These are phyloP conservation scores for Jasminum sambac DNA, from an alignment of 257 asterid species.

Conservation along the genomic window DNA sequence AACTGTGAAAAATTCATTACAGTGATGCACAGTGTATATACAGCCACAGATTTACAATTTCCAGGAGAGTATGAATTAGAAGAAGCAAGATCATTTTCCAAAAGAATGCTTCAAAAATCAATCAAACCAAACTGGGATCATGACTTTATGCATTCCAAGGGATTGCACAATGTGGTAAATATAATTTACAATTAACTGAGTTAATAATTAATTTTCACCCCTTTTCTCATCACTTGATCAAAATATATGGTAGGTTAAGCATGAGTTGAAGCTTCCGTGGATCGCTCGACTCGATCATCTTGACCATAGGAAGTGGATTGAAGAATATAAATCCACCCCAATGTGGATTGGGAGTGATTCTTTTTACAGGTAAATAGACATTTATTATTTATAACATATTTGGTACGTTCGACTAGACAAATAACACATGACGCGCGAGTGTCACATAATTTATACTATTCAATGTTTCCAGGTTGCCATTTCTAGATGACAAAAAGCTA, in stretches of 20 bases:
- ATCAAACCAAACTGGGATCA: constrained; percentile 19
- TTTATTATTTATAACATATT: neutral
- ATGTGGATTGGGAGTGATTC: constrained; percentile 42
- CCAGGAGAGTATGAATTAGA: constrained; percentile 44
- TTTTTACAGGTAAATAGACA: constrained; percentile 36
- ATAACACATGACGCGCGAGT: no score
- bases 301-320: constrained; percentile 64
- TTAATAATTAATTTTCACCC: no score
- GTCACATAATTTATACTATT: neutral
- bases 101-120: constrained; percentile 31
- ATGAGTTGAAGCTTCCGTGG: constrained; percentile 57
- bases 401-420: no score
- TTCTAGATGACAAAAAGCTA: constrained; percentile 42
- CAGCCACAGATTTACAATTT: constrained; percentile 53
- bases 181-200: no score
- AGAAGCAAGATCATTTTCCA: constrained; percentile 44
- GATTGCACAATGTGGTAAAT: constrained; percentile 44
- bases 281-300: constrained; percentile 55
- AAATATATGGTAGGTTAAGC: constrained; percentile 36
- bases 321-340: constrained; percentile 35
- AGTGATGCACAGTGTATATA: constrained; percentile 42
- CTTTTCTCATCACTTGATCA: neutral
- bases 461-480: constrained; percentile 32
- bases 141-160: constrained; percentile 28
- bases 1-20: constrained; percentile 29